Evolutionary conservation across 208 protist species (phyloP), one percentile per base, ranked within the genome.

Genomic region (Crithidia mellificae): DNA sequence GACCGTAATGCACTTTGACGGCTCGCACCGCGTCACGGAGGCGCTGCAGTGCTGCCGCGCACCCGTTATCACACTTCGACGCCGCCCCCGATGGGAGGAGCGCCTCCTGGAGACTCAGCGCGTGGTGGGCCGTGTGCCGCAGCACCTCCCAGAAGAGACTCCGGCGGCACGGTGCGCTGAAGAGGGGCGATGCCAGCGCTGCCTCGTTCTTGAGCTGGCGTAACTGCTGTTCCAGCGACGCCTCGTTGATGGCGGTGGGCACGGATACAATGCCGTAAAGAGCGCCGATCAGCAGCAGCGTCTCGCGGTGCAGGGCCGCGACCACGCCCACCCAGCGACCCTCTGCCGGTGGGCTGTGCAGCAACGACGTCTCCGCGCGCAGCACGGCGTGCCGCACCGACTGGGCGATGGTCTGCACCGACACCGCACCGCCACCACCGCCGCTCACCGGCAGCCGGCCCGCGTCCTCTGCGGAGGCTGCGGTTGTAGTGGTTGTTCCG

Each of bases 261-360:
- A 41, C 32, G 2, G 69, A 78, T 3, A 68, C 58, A n/a, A 92
- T 69, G 34, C 89, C 86, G 74, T 94, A 94, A 52, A 92, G 50
- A 4, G 83, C 59, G 0, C 76, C 84, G 1, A 85, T 72, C 44
- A 92, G 66, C 62, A 74, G 72, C 57, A 85, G 49, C n/a, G 80
- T 89, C n/a, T 84, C 80, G 5, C 84, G 73, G 15, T 76, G 54
- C n/a, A 93, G 72, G 5, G 57, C 29, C 0, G 78, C 77, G 9
- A 85, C 68, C 2, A 85, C 52, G 32, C 74, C 61, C 1, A 81
- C 63, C 74, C 78, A 84, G 46, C 56, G 54, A 11, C 74, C 52
- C 34, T 72, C 72, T 14, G 69, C 59, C n/a, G 74, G 76, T 25
- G 84, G 63, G n/a, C 75, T 49, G 30, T 78, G 67, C 61, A 94